Base-by-base conservation (phyloP, 139 green algal species). In the Medakamo hakoo region DNA sequence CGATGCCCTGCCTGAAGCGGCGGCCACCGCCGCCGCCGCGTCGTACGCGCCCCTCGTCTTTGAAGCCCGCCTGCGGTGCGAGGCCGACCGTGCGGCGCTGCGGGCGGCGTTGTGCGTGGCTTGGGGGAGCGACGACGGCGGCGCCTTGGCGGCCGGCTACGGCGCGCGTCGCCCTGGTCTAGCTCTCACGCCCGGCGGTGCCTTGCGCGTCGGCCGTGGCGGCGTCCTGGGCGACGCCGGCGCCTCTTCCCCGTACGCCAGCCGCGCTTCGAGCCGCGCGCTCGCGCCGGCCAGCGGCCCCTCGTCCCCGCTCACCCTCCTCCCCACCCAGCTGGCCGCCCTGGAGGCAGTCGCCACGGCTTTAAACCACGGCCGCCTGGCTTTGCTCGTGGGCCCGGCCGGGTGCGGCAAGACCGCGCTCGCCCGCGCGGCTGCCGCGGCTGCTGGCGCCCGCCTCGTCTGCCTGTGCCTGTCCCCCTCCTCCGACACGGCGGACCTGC, bases 401-500 rank as follows among this genome's bases (percentile, higher is more conserved):
- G 73, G 58, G 2, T 66, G 57, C 18, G 78, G 78, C 24, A 85
- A 84, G 66, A 78, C 78, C 4, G 68, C 64, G 4, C 19, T 69
- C 14, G 67, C 71, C 24, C 57, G 66, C 4, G 60, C 30, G 40
- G 4, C 31, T 72, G 49, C 69, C 76, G 1, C 24, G 22, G 20
- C 65, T 77, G 30, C 63, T 25, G 4, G 84, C 84, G 0, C 64
- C 68, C 27, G 30, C 4, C 81, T 98, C 68, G 60, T 84, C 29
- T 88, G 96, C 76, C 68, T 95, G 1, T 65, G 80, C 4, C 78
- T 99, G 14, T 95, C 85, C 19, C 63, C 67, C 14, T 84, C 79
- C 4, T 95, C 86, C 1, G 93, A 99, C 79, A 97, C 90, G 1
- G 82, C 71, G 4, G 93, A 99, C 65, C 78, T 99, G 58, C 85